Base-by-base conservation (phyloP, 179 eudicot genomes). In the Corrigiola litoralis region DNA sequence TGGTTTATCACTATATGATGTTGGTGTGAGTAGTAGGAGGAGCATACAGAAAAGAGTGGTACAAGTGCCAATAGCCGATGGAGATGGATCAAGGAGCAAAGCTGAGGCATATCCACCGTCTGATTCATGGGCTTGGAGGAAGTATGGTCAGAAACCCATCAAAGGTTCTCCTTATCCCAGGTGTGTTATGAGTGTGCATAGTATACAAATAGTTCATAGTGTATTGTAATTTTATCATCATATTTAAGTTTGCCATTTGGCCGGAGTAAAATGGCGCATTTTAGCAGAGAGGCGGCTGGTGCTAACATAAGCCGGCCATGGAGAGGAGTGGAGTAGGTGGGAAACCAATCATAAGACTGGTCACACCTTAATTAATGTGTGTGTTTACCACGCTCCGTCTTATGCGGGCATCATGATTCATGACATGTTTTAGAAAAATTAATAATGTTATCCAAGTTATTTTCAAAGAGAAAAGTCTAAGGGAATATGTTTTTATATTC, bases 121-220 rank as follows among this genome's bases (percentile, higher is more conserved):
- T 18, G 84, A 80, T 80, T 76, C 84, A 34, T 76, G 80, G 83
- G 73, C 80, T 18, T 76, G 84, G 80, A 73, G 84, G 42, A 80
- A 76, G 33, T 76, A 80, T 66, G 84, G 80, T 1, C 81, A 76
- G 54, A 76, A 76, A 63, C 81, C 78, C n/a, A 80, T 80, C 78
- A 80, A 80, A 66, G 84, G 84, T 10, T 76, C 84, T 36, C 84
- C 84, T 44, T 77, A 77, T 31, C 81, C 77, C 14, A 77, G 81
- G 81, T 77, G 13, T 14, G 77, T 70, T n/a, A 21, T 41, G 6
- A 54, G n/a, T n/a, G n/a, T n/a, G n/a, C n/a, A n/a, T n/a, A n/a
- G n/a, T n/a, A n/a, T n/a, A n/a, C n/a, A n/a, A n/a, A n/a, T n/a
- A n/a, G n/a, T n/a, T n/a, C n/a, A n/a, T n/a, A n/a, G n/a, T n/a